Evolutionary conservation across 108 stramenopile species (phyloP), one percentile per base, ranked within the genome.

Genomic region (Parietichytrium sp.): DNA sequence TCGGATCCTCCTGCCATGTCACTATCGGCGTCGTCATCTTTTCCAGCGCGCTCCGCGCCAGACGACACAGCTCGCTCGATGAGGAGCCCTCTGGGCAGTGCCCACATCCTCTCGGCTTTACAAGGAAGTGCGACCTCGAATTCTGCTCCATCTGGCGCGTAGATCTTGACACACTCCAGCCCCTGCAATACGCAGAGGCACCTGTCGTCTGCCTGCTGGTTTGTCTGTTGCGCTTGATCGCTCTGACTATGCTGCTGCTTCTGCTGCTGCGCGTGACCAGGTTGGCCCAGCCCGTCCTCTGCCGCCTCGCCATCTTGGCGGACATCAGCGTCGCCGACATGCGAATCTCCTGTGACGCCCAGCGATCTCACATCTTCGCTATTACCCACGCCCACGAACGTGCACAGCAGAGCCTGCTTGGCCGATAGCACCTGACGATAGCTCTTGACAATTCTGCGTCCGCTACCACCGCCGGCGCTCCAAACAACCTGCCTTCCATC

Each of bases 71-170:
- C 61, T 12, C 78, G 47, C 49, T 79, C 48, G 10, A 79, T 49
- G 4, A 79, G 26, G 3, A 79, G 23, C 16, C 47, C 78, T 13
- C 78, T 20, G 4, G 48, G 48, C 0, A 79, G 31, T 4, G 48
- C 48, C 78, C 78, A 79, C 78, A 79, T 48, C 15, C 78, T 47
- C 47, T 20, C 78, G 12, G 78, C 78, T 49, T 79, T 48, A 48
- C 47, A 79, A 23, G 78, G 78, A 8, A 79, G 26, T 25, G 78
- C 48, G 25, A 79, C 78, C 20, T 79, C 78, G 20, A 79, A 48
- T 25, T 48, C 78, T 27, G 47, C 23, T 12, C 78, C 78, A 49
- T 79, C 78, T n/a, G 78, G 78, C 23, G 78, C 78, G 26, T 49
- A 79, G 49, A 79, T 79, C 48, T 79, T 49, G 48, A 79, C 48